These are phyloP conservation scores for Kalanchoe fedtschenkoi DNA, from an alignment of 164 flowering plant species.

Conservation along the genomic window DNA sequence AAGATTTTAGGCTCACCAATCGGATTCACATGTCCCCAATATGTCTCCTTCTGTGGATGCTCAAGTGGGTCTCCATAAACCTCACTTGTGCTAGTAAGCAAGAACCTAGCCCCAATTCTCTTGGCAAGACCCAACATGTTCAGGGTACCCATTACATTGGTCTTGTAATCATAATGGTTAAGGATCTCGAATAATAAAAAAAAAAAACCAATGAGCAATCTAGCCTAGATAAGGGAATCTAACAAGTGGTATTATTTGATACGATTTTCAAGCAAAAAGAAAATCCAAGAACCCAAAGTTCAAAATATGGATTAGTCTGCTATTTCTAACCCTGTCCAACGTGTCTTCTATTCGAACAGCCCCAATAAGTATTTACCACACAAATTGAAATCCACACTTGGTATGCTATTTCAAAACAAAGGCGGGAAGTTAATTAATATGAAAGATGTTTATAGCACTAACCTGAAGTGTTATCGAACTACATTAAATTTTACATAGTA, in stretches of 20 bases:
- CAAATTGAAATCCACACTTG: background rate
- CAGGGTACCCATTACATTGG: constrained; percentile 93
- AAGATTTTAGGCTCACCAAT: constrained; percentile 41
- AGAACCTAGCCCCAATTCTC: constrained; percentile 83
- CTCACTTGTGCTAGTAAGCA: constrained; percentile 88
- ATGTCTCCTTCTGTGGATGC: constrained; percentile 94
- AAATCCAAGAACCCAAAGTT: background rate
- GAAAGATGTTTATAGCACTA: background rate
- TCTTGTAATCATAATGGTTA: constrained; percentile 59
- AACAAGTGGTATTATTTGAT: background rate
- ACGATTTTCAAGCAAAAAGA: background rate
- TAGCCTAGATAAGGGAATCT: background rate
- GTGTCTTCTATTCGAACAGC: background rate
- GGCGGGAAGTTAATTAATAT: background rate
- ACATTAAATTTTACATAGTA: background rate
- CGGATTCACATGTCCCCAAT: constrained; percentile 97
- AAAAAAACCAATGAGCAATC: background rate
- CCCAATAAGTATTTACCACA: background rate
- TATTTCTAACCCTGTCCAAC: background rate
- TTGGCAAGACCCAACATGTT: constrained; percentile 97
- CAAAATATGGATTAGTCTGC: background rate
- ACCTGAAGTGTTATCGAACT: background rate
- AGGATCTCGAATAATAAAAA: constrained; percentile 18
- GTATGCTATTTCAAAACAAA: background rate
- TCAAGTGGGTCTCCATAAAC: constrained; percentile 96